Conservation (phyloP, 1,284 basidiomycete genomes). For the Heterobasidion irregulare region DNA sequence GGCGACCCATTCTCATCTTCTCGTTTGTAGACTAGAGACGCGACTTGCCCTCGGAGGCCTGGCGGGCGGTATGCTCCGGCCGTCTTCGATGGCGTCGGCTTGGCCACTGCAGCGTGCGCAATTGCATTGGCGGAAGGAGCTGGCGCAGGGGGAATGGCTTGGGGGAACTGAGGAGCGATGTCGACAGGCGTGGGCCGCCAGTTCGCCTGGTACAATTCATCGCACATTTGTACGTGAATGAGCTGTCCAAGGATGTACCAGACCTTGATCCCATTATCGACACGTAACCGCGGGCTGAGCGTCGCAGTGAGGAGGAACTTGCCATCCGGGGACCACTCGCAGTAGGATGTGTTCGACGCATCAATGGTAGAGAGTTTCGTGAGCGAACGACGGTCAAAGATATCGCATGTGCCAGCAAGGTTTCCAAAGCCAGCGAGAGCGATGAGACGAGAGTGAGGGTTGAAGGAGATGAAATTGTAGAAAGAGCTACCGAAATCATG, state of each 20-base stretch:
- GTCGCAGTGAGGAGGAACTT: constrained; percentile 92
- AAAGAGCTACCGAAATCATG: constrained; percentile 90
- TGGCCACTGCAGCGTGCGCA: constrained; percentile 24
- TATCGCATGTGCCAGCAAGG: constrained; percentile 86
- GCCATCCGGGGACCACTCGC: constrained; percentile 95
- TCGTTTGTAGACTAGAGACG: constrained; percentile 80
- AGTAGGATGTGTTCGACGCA: constrained; percentile 88
- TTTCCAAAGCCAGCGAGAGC: constrained; percentile 95
- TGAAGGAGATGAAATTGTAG: constrained; percentile 91
- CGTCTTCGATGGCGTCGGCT: constrained; percentile 49
- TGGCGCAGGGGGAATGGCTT: constrained; percentile 69
- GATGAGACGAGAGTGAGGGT: constrained; percentile 87
- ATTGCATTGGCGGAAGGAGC: constrained; percentile 55
- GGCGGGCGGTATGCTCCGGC: constrained; percentile 88
- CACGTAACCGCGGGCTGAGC: constrained; percentile 86
- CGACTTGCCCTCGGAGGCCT: constrained; percentile 81
- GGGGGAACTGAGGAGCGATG: constrained; percentile 64
- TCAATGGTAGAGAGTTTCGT: constrained; percentile 83
- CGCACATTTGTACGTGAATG: constrained; percentile 68
- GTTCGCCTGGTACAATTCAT: constrained; percentile 83
- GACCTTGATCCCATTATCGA: constrained; percentile 95
- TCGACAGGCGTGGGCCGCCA: constrained; percentile 78
- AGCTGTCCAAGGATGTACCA: constrained; percentile 91
- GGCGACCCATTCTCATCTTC: constrained; percentile 74
- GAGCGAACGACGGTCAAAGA: constrained; percentile 85